Base-by-base conservation (phyloP, 202 grass and related monocot genomes). In the Bolboschoenoplectus hybrid region DNA sequence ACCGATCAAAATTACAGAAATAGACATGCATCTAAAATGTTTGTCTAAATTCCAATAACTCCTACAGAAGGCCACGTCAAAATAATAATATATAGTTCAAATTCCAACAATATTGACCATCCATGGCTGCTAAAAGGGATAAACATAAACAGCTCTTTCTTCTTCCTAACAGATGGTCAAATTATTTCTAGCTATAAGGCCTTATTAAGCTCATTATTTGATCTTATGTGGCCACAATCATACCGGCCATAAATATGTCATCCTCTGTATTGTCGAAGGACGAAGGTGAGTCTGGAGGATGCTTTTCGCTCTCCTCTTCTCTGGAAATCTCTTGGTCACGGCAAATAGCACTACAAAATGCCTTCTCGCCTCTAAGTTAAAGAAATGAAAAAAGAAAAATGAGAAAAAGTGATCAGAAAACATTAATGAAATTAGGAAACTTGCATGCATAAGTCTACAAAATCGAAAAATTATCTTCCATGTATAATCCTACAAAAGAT, bases 321-420 rank as follows among this genome's bases (percentile, higher is more conserved):
- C 89, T 87, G 84, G 90, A 78, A 89, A 97, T 99, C 87, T 99
- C 88, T 20, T 90, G 75, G 66, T 99, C 90, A 2, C 97, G 89
- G 91, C 97, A 99, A 53, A 1, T 68, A 38, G 56, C 41, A 73
- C 93, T 99, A 89, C 97, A 99, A 88, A 99, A 99, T 84, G 93
- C 93, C 66, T 94, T 97, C 88, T 99, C 93, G 1, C 93, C 92
- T 44, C 97, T 99, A 89, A 76, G 84, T 61, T 61, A 20, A 80
- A 40, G 14, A 44, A 60, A 43, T 3, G 11, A 40, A 41, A 80
- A 61, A 4, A n/a, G 52, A 81, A n/a, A 17, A 3, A 60, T 3
- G 2, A n/a, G 80, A 17, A n/a, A 3, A 64, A 10, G 2, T 7
- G 41, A 36, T 68, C 5, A 83, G 5, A 62, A 36, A 39, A 13